Evolutionary conservation across 257 asterid species (phyloP).

Genomic region (Solanum chilense): DNA sequence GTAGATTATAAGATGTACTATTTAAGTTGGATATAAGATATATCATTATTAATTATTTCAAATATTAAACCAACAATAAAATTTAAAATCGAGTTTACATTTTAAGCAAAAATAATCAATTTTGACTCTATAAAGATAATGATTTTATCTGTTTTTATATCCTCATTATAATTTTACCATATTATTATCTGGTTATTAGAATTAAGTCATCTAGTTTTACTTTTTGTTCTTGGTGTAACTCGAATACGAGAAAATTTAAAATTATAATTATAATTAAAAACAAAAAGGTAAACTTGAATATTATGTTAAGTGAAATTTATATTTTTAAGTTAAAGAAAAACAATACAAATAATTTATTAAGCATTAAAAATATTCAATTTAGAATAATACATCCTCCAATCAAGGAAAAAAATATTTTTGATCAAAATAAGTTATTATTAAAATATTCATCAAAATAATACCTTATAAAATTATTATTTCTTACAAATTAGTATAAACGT

Average conservation of each 20-base stretch:
- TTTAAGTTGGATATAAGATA: background rate
- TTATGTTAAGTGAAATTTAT: too few species aligned
- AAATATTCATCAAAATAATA: too few species aligned
- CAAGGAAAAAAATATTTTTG: background rate
- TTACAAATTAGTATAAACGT: too few species aligned
- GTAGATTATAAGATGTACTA: too few species aligned
- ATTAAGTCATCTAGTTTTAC: background rate
- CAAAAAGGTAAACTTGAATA: background rate
- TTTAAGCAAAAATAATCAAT: background rate
- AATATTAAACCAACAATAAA: background rate
- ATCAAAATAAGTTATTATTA: too few species aligned
- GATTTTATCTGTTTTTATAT: too few species aligned
- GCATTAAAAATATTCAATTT: background rate
- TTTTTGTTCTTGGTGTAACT: background rate
- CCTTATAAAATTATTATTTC: background rate
- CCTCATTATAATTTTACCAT: background rate
- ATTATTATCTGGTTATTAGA: too few species aligned
- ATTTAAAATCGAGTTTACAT: background rate
- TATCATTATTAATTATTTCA: background rate
- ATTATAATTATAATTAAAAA: too few species aligned
- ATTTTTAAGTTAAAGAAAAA: background rate
- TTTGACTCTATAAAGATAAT: background rate
- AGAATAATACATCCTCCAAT: background rate
- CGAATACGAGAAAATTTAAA: too few species aligned
- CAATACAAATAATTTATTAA: too few species aligned